A percentile compares a stretch with the other conserved stretches of the same genome.
These are phyloP conservation scores for Phialocephala subalpina DNA, from an alignment of 2,329 filamentous ascomycete genomes.

Conservation along the genomic window DNA sequence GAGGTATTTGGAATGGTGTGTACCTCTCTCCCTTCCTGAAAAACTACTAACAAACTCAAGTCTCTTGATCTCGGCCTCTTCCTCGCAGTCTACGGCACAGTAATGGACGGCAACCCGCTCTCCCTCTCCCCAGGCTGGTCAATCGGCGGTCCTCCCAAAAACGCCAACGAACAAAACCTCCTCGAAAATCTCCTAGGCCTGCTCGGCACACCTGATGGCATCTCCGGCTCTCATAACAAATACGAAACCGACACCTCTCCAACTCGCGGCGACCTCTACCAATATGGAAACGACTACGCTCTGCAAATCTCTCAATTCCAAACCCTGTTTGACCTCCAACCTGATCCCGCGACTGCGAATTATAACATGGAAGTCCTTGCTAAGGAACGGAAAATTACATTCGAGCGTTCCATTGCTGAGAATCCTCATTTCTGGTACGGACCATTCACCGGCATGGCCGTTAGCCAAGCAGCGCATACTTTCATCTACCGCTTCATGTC, in stretches of 20 bases:
- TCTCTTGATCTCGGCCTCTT: conserved; percentile 49
- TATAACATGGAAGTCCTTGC: conserved; percentile 51
- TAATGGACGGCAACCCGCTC: conserved; percentile 53
- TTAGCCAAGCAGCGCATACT: conserved; percentile 36
- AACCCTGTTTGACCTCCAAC: conserved; percentile 53
- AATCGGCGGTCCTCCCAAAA: conserved; percentile 53
- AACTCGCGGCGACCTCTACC: conserved; percentile 61
- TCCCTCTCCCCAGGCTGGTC: conserved; percentile 54
- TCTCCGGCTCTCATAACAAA: conserved; percentile 60
- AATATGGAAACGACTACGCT: conserved; percentile 54
- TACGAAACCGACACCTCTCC: conserved; percentile 62
- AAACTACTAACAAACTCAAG: conserved; percentile 23
- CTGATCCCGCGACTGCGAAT: conserved; percentile 45
- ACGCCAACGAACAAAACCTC: conserved; percentile 27
- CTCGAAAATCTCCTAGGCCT: conserved; percentile 24
- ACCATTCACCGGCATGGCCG: conserved; percentile 33
- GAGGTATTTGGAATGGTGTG: conserved; percentile 5
- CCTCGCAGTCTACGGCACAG: conserved; percentile 52
- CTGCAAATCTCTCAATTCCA: conserved; percentile 61
- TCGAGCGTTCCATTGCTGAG: conserved; percentile 54
- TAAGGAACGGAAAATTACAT: conserved; percentile 41
- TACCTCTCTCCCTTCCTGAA: not conserved
- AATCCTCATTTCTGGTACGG: conserved; percentile 65
- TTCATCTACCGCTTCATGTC: conserved; percentile 44
- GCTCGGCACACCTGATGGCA: conserved; percentile 53